A percentile compares a stretch with the other conserved stretches of the same genome.
phyloP scores from a whole-genome alignment of 177 flowering plant genomes.

The Telopea speciosissima region DNA sequence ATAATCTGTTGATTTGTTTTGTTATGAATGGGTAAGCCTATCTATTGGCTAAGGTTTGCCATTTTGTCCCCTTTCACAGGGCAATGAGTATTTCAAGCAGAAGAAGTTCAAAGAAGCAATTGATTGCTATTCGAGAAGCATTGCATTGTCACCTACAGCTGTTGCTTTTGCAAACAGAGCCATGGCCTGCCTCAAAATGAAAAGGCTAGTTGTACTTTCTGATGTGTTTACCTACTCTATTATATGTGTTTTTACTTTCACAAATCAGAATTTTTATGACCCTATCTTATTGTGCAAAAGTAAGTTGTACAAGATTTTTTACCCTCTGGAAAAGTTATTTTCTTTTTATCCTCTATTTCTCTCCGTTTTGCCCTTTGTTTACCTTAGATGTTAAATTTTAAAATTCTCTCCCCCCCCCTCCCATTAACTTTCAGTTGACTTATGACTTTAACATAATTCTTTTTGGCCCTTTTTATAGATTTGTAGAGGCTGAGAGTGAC shows the following conservation, averaged over 20 bases:
- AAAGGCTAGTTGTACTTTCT: conserved; percentile 35
- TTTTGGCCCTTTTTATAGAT: conserved; percentile 33
- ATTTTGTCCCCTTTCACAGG: conserved; percentile 35
- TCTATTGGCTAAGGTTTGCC: background rate
- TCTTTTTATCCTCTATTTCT: no score
- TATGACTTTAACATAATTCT: background rate
- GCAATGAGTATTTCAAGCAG: conserved; percentile 89
- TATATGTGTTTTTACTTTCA: background rate
- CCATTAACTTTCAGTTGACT: no score
- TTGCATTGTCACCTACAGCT: conserved; percentile 89
- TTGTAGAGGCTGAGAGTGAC: conserved; percentile 85
- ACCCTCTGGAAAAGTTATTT: no score
- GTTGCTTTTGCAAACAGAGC: conserved; percentile 95
- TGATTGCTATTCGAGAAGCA: conserved; percentile 95
- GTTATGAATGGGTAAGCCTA: background rate
- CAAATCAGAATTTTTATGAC: background rate
- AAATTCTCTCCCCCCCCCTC: no score
- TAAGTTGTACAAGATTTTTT: background rate
- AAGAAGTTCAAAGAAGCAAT: conserved; percentile 84
- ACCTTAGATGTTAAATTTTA: background rate
- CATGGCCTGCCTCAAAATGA: conserved; percentile 86
- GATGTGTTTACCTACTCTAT: background rate
- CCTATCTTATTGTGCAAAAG: background rate
- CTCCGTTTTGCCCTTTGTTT: background rate
- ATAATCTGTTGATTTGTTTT: background rate